Percentiles rank a stretch among this genome's conserved stretches.
These are phyloP conservation scores for Sungouiella thailandica DNA, from an alignment of 805 yeast species.

Conservation along the genomic window DNA sequence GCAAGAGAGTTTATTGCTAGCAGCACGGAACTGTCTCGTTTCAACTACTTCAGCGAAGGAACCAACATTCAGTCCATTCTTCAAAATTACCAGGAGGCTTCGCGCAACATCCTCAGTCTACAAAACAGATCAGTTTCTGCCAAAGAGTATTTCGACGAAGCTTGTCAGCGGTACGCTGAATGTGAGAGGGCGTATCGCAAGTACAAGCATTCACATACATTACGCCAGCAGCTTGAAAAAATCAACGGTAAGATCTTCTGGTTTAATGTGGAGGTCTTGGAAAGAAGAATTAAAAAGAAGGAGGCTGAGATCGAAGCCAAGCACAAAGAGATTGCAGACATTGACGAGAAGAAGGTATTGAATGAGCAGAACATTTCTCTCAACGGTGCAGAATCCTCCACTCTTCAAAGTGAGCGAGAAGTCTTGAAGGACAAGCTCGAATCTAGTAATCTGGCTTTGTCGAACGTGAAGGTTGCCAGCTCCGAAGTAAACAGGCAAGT, in stretches of 20 bases:
- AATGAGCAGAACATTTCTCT: not conserved
- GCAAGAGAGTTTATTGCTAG: constrained; percentile 86
- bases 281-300: constrained; percentile 18
- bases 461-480: constrained; percentile 4
- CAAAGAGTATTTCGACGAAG: constrained; percentile 19
- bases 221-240: constrained; percentile 27
- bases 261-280: constrained; percentile 34
- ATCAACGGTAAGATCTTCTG: constrained; percentile 40
- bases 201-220: constrained; percentile 29
- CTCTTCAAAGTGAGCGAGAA: constrained; percentile 1
- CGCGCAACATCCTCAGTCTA: constrained; percentile 25
- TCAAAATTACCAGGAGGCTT: constrained; percentile 40
- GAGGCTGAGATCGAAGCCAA: constrained; percentile 12
- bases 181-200: constrained; percentile 26
- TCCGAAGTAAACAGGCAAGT: constrained; percentile 8
- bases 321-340: constrained; percentile 9
- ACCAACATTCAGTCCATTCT: constrained; percentile 66
- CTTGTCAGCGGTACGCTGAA: constrained; percentile 25
- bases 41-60: constrained; percentile 74
- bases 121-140: constrained; percentile 24
- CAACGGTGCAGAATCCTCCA: not conserved
- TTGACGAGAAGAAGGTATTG: constrained; percentile 18
- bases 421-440: constrained; percentile 1
- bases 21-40: constrained; percentile 68
- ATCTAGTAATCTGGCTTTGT: constrained; percentile 1